Evolutionary conservation across 768 basidiomycete genomes (phyloP), one percentile per base, ranked within the genome.

Genomic region (Chalciporus sphaerocephalus): DNA sequence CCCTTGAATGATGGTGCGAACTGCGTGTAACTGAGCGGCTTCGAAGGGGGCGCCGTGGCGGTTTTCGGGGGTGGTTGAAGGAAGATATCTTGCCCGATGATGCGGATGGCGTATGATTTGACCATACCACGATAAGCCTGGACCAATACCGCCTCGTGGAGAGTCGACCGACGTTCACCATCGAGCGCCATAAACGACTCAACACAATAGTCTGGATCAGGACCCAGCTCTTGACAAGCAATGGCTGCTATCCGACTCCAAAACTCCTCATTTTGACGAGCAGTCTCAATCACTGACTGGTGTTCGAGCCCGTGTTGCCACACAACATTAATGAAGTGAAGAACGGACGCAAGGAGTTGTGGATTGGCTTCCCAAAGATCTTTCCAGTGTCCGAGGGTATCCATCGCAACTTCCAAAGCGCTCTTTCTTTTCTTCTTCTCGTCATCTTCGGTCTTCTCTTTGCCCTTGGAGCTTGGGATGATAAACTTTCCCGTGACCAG

Each of bases 231-330:
- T 41, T 82, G 73, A 35, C 73, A 76, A 3, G 80, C 74, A 24
- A 93, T 74, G 7, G 69, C 74, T 1, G 77, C 74, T 15, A 94
- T 67, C n/a, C 74, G 73, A 23, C 74, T 71, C 90, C 90, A 95
- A 50, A 93, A 83, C 11, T 66, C 71, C 0, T 71, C 60, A 55
- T 85, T 77, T 10, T 74, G 65, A 15, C 84, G 78, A 6, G 84
- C 62, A 6, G 69, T 54, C 7, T 81, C 76, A 32, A 93, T 70
- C 2, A 77, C 66, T 0, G 69, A 52, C 44, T 77, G 81, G 60
- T 92, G 85, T 58, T 93, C 85, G 51, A 83, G 69, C 22, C 81
- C 81, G 56, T 90, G 85, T 61, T 87, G 78, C 91, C 89, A 88
- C 15, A 87, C 80, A 20, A 81, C 73, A 50, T 83, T 78, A 54